Conservation (phyloP, 192 early-diverging fungal genomes). For the Gamsiella multidivaricata region DNA sequence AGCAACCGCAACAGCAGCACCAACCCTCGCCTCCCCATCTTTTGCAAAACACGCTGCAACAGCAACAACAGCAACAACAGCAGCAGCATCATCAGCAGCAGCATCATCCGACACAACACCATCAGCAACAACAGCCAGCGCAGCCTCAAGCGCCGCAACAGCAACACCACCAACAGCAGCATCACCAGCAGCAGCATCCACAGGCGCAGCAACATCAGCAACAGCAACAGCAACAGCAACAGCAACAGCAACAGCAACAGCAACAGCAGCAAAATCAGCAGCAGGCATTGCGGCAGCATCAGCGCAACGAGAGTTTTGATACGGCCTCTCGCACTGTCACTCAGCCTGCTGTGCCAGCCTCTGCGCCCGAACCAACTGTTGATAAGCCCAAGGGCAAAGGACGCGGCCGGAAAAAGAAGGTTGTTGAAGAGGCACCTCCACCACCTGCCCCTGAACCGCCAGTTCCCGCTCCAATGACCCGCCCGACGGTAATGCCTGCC, state of each 20-base stretch:
- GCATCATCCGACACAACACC: constrained; percentile 6
- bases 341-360: constrained; percentile 16
- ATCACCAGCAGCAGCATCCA: constrained; percentile 21
- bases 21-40: constrained; percentile 40
- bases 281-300: constrained; percentile 28
- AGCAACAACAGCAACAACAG: constrained; percentile 29
- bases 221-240: constrained; percentile 5
- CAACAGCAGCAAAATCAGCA: constrained; percentile 28
- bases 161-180: constrained; percentile 5
- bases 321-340: background rate
- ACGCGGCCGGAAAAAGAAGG: constrained; percentile 45
- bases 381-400: constrained; percentile 34
- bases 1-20: constrained; percentile 42
- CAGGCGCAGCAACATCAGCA: constrained; percentile 16
- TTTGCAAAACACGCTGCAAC: constrained; percentile 29
- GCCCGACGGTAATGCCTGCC: constrained; percentile 10
- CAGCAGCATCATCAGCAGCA: constrained; percentile 29
- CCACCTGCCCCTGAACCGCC: constrained; percentile 17
- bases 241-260: constrained; percentile 18
- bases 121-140: constrained; percentile 20
- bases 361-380: constrained; percentile 1
- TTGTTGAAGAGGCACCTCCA: constrained; percentile 4
- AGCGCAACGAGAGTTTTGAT: constrained; percentile 35
- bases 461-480: constrained; percentile 15
- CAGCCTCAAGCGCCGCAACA: constrained; percentile 1